A percentile compares a stretch with the other conserved stretches of the same genome.
These are phyloP conservation scores for Fremontodendron californicum DNA, from an alignment of 345 rosid species.

Conservation along the genomic window DNA sequence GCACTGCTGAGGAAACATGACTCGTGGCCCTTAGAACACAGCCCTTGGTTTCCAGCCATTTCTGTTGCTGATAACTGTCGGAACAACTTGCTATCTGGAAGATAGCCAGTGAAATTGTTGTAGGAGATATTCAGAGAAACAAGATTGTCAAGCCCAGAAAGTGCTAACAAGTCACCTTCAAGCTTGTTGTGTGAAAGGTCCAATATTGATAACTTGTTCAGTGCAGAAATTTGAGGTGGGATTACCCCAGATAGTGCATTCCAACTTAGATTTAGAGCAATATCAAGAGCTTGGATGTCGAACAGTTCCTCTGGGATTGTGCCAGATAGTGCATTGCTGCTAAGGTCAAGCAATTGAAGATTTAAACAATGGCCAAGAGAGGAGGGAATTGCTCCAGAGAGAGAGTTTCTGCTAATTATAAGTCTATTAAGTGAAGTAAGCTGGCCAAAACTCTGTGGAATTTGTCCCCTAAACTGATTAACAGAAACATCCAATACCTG, in stretches of 20 bases:
- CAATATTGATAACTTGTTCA: slow-evolving; percentile 53
- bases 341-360: slow-evolving; percentile 73
- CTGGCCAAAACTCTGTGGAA: slow-evolving; percentile 52
- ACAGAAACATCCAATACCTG: slow-evolving; percentile 63
- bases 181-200: slow-evolving; percentile 69
- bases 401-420: slow-evolving; percentile 41
- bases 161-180: slow-evolving; percentile 48
- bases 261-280: slow-evolving; percentile 70
- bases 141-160: slow-evolving; percentile 54
- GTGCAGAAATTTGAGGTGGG: slow-evolving; percentile 49
- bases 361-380: slow-evolving; percentile 54
- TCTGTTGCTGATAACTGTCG: slow-evolving; percentile 51
- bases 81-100: slow-evolving; percentile 64
- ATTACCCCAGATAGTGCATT: slow-evolving; percentile 55
- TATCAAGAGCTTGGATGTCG: slow-evolving; percentile 57
- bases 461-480: slow-evolving; percentile 45
- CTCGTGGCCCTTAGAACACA: slow-evolving; percentile 50
- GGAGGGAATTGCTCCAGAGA: slow-evolving; percentile 49
- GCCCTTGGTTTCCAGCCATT: slow-evolving; percentile 52
- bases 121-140: slow-evolving; percentile 71
- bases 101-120: slow-evolving; percentile 77
- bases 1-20: slow-evolving; percentile 53
- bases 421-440: slow-evolving; percentile 57
- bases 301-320: slow-evolving; percentile 50
- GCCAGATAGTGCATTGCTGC: slow-evolving; percentile 58